phyloP scores from a whole-genome alignment of 345 rosid genomes.

The Moricandia arvensis region DNA sequence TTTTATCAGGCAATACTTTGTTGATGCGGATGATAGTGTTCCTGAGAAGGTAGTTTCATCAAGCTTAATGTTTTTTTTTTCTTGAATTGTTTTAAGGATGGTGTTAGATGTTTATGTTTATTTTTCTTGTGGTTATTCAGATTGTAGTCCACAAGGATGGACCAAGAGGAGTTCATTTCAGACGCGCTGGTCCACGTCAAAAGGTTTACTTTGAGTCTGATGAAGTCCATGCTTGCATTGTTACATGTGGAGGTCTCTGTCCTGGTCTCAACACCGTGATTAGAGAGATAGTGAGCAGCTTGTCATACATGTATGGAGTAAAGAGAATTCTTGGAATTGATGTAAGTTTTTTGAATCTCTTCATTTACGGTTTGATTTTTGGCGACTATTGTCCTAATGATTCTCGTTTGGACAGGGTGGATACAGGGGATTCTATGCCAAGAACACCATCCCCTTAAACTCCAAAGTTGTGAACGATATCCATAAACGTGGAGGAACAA shows the following conservation, averaged over 20 bases:
- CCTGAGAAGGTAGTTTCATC: constrained; percentile 66
- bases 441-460: constrained; percentile 60
- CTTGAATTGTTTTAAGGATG: not conserved
- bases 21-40: constrained; percentile 72
- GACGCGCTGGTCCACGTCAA: constrained; percentile 91
- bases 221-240: constrained; percentile 84
- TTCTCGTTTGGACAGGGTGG: constrained; percentile 59
- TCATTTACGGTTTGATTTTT: not conserved
- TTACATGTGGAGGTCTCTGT: constrained; percentile 93
- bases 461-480: constrained; percentile 80
- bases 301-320: constrained; percentile 81
- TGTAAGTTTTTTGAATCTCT: constrained; percentile 44
- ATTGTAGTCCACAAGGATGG: constrained; percentile 69
- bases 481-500: constrained; percentile 90
- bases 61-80: not conserved
- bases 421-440: constrained; percentile 85
- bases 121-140: constrained; percentile 36
- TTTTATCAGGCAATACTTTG: constrained; percentile 83
- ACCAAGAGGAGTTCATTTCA: constrained; percentile 77
- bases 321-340: constrained; percentile 75
- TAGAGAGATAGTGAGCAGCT: constrained; percentile 75
- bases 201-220: constrained; percentile 79
- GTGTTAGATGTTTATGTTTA: not conserved
- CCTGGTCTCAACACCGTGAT: constrained; percentile 91
- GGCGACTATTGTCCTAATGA: not conserved